Base-by-base conservation (phyloP, 2,329 filamentous ascomycete species). In the Aureobasidium melanogenum region DNA sequence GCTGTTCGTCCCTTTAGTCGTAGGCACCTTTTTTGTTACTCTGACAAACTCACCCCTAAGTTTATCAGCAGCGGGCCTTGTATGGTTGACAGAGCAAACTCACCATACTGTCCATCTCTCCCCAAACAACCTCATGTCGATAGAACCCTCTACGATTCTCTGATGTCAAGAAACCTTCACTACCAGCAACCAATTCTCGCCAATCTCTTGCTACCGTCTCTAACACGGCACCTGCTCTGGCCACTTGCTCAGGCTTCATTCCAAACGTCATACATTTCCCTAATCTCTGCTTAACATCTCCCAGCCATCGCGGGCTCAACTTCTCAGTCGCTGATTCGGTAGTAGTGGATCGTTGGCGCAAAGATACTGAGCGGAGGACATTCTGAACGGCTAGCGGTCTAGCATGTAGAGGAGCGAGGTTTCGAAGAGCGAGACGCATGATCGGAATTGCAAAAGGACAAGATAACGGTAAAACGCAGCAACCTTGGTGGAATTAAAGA, bases 181-280 rank as follows among this genome's bases (percentile, higher is more conserved):
- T 85, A 0, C 88, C 89, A 0, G 86, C 88, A 32, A 88, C 75
- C 61, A 94, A 75, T 66, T 84, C 82, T 46, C 88, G 78, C 90
- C 90, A 94, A 65, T 90, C 84, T 9, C 70, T 73, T 1, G 83
- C 80, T 24, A 92, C 71, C 41, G 82, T 78, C 48, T 79, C 75
- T 26, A 89, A 69, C n/a, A 92, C 80, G 1, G 69, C 69, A 0
- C 81, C 83, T 0, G 86, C 87, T 54, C 82, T 79, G 7, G 74
- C 67, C 4, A 83, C 75, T 69, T 91, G 88, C 32, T 72, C 68
- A 1, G 75, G 72, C n/a, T 76, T 76, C 66, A 89, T 79, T 2
- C 89, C 89, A 69, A 91, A 93, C 64, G 81, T 82, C 66, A 93
- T 83, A 71, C 89, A 92, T 74, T 85, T 86, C 1, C 88, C 89